Base-by-base conservation (phyloP, 2,329 filamentous ascomycete genomes). In the Stagonosporopsis tanaceti region DNA sequence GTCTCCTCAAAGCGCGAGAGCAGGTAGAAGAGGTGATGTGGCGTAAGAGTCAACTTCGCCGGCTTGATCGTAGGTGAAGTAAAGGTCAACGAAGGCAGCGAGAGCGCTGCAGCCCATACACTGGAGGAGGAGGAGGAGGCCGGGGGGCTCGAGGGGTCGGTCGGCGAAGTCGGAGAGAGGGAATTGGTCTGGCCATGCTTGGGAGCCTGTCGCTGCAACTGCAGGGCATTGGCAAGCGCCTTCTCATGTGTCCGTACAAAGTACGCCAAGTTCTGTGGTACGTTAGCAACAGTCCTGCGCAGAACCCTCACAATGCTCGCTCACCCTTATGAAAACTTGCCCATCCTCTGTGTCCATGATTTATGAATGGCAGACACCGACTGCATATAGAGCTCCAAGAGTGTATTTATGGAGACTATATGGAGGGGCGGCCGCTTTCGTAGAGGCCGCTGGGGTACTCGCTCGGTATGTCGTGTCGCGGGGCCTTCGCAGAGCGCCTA, bases 161-260 rank as follows among this genome's bases (percentile, higher is more conserved):
- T 66, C 37, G 73, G 82, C 47, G 77, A 77, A 20, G 79, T 74
- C 32, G 75, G 72, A 15, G 74, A 70, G 34, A 67, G 60, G 17
- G 57, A 65, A 59, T 72, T 75, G 51, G 74, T 67, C 59, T 89
- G 88, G 53, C 70, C 71, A 87, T 93, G 87, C 69, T 89, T 89
- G 38, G 83, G 80, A 61, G 86, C 85, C 70, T 91, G 89, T 69
- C 91, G 87, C 76, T 89, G 89, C 68, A 96, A 84, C 77, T 97
- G 94, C 62, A 97, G 83, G 69, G 94, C 94, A 81, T 98, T 98
- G 74, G 95, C 95, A 62, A 99, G 86, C 35, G 93, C 94, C 80
- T 96, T 96, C 80, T 99, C 95, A 82, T 99, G 93, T 53, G 93
- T 97, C 62, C 93, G 92, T 79, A 99, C 93, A 79, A 97, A 98